Percentiles rank a stretch among this genome's conserved stretches.
These are phyloP conservation scores for Solanum okadae DNA, from an alignment of 257 asterid species.

Conservation along the genomic window DNA sequence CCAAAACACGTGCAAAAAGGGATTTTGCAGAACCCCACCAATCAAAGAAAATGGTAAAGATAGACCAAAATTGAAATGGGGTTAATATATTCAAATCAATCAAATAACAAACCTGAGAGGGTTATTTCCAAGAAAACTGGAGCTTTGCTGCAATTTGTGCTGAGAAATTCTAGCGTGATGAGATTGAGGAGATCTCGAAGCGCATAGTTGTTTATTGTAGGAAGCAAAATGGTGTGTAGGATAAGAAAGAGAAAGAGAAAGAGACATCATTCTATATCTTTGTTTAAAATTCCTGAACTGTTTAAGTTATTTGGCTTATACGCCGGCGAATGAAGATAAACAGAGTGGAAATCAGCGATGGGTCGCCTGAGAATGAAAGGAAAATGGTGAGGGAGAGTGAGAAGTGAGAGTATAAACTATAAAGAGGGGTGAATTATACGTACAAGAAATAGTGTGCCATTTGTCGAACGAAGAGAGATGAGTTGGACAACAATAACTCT, in stretches of 20 bases:
- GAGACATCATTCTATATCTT: neutral
- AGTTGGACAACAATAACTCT: neutral
- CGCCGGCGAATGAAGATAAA: neutral
- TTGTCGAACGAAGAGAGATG: neutral
- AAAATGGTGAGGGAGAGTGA: neutral
- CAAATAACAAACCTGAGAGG: neutral
- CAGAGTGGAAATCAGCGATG: neutral
- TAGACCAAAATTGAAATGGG: neutral
- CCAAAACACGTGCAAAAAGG: neutral
- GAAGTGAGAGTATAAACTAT: neutral
- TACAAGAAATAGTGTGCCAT: neutral
- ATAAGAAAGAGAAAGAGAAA: neutral
- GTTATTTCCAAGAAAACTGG: constrained; percentile 11
- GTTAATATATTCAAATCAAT: neutral
- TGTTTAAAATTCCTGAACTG: neutral
- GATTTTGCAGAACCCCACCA: neutral
- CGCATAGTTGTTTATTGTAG: neutral
- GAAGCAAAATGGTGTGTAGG: neutral
- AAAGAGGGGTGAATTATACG: neutral
- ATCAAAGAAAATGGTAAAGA: neutral
- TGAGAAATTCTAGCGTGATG: constrained; percentile 1
- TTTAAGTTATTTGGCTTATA: neutral
- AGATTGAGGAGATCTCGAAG: constrained; percentile 11
- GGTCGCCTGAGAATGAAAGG: neutral
- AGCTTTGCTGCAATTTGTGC: constrained; percentile 2